Evolutionary conservation across 176 grass and related monocot genomes (phyloP).

Genomic region (Microstegium vimineum): DNA sequence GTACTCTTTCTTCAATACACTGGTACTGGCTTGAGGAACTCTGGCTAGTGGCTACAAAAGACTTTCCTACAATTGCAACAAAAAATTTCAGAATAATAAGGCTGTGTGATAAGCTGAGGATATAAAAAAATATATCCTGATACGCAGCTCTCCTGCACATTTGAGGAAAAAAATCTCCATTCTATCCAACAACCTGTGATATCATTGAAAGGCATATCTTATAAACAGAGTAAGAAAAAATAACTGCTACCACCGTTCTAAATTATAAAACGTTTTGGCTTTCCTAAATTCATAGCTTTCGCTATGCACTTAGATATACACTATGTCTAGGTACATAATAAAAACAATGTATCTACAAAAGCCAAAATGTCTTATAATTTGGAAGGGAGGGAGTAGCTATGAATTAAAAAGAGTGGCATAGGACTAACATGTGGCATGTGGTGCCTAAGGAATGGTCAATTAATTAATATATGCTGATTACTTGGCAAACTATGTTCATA

Average conservation of each 20-base stretch:
- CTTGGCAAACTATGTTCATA: background rate
- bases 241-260: no score
- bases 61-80: background rate
- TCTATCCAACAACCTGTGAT: background rate
- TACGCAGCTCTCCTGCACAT: background rate
- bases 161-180: background rate
- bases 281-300: no score
- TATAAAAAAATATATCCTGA: background rate
- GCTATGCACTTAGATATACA: no score
- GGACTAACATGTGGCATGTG: background rate
- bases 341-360: no score
- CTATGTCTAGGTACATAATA: no score
- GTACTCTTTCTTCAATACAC: background rate
- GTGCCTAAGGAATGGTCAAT: background rate
- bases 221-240: conserved; percentile 1
- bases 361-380: no score
- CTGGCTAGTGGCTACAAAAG: background rate
- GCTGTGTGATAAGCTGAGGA: background rate
- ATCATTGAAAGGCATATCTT: background rate
- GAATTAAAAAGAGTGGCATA: background rate
- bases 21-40: background rate
- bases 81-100: background rate
- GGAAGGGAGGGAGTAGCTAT: no score
- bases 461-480: conserved; percentile 6
- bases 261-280: no score